These are phyloP conservation scores for Phialocephala sp. DNA, from an alignment of 2,329 filamentous ascomycete species.

Conservation along the genomic window DNA sequence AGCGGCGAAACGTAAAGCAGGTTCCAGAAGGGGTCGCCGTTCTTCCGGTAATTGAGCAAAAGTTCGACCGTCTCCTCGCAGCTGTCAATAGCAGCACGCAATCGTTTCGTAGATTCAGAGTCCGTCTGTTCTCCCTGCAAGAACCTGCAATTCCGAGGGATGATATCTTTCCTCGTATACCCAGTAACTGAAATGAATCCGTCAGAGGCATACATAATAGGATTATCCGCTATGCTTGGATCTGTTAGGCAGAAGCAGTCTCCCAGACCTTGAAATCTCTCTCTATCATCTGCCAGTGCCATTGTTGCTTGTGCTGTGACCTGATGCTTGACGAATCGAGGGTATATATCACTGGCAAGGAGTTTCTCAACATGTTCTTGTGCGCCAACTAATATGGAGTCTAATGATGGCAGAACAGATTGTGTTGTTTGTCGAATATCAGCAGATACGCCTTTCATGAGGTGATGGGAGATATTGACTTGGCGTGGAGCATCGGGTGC, in stretches of 20 bases:
- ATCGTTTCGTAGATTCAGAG: constrained; percentile 46
- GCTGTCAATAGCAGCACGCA: constrained; percentile 49
- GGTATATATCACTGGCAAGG: constrained; percentile 54
- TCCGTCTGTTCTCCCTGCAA: constrained; percentile 56
- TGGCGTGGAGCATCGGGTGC: constrained; percentile 41
- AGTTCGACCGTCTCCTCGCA: constrained; percentile 55
- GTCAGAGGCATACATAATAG: constrained; percentile 55
- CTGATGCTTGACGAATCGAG: constrained; percentile 58
- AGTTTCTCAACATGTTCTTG: constrained; percentile 51
- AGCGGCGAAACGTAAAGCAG: constrained; percentile 60
- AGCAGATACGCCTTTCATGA: constrained; percentile 28
- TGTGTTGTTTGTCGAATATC: constrained; percentile 34
- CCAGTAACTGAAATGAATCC: constrained; percentile 59
- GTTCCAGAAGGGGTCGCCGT: constrained; percentile 62
- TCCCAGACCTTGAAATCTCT: constrained; percentile 58
- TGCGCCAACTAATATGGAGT: constrained; percentile 47
- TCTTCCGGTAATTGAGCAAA: constrained; percentile 56
- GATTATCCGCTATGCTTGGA: constrained; percentile 54
- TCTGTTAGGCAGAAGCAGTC: constrained; percentile 64
- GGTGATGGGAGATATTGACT: constrained; percentile 35
- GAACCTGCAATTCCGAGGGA: constrained; percentile 56
- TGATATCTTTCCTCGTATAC: constrained; percentile 52
- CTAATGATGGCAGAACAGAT: constrained; percentile 40
- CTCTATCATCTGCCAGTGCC: constrained; percentile 50
- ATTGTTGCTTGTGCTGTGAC: constrained; percentile 52